Base-by-base conservation (phyloP, 805 yeast genomes). In the Sugiyamaella marilandica region DNA sequence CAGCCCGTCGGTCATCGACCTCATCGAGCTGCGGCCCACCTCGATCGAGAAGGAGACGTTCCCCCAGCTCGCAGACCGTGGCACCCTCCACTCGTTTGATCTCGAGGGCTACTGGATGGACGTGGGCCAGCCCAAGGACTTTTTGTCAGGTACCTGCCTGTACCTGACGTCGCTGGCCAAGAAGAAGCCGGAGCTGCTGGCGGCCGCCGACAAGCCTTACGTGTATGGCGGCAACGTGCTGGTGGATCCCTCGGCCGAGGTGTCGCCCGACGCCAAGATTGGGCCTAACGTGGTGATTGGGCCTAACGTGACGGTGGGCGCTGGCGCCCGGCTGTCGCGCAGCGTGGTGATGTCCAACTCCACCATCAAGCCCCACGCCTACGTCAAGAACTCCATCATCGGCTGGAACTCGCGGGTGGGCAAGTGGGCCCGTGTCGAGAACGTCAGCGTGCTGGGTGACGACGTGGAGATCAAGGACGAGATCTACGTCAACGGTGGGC, bases 31-130 rank as follows among this genome's bases (percentile, higher is more conserved):
- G 82, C 90, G 91, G 74, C 99, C 99, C 74, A 94, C 99, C 64
- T 92, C 98, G 50, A 94, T 94, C 66, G 99, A 94, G 81, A 91
- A 91, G 85, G 99, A 94, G 81, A 91, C 97, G 64, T 94, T 94
- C 97, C 99, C 99, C 67, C 76, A 78, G 66, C 82, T 94, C 66
- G 97, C 95, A 62, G 95, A 87, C 75, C 77, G 85, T 70, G 90
- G 85, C 69, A 80, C 85, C 56, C 81, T 94, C 67, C 94, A 84
- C 81, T 91, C 98, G 51, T 94, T 87, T 69, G 99, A 94, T 74
- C 83, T 94, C 69, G 97, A 94, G 79, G 98, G 99, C 62, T 94
- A 84, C 87, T 94, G 99, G 99, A 94, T 94, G 99, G 99, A 94
- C 74, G 97, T 94, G 64, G 99, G 99, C 74, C 99, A 94, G 80